Percentiles rank a stretch among this genome's conserved stretches.
Conservation (phyloP, 108 stramenopile species). For the Conticribra weissflogii region DNA sequence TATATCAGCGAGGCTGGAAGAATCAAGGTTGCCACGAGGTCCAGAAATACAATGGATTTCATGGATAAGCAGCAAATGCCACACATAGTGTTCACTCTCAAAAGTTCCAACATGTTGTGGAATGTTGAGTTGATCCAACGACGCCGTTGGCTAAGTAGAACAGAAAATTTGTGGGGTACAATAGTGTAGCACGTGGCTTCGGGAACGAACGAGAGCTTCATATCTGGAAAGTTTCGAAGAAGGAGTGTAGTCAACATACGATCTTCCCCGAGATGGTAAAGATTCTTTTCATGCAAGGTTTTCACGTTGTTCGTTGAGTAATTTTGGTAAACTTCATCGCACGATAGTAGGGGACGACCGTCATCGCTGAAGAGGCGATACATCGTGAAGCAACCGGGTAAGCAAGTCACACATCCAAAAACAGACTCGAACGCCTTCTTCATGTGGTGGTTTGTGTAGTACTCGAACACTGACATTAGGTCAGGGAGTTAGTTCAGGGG, state of each 20-base stretch:
- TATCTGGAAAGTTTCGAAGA: constrained; percentile 43
- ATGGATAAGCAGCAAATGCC: constrained; percentile 55
- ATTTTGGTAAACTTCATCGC: constrained; percentile 47
- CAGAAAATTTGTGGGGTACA: constrained; percentile 49
- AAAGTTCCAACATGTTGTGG: constrained; percentile 53
- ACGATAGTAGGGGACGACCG: constrained; percentile 50
- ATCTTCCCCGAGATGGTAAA: constrained; percentile 56
- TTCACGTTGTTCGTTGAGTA: constrained; percentile 51
- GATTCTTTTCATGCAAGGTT: constrained; percentile 52
- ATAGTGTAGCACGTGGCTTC: constrained; percentile 53
- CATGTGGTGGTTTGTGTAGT: constrained; percentile 62
- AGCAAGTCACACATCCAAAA: constrained; percentile 66
- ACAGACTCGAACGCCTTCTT: constrained; percentile 67
- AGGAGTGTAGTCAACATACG: constrained; percentile 51
- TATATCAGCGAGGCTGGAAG: constrained; percentile 52
- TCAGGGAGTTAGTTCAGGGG: no score
- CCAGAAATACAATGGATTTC: constrained; percentile 50
- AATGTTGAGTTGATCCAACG: constrained; percentile 59
- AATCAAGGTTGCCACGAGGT: constrained; percentile 51
- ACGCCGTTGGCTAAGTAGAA: constrained; percentile 48
- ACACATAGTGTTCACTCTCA: constrained; percentile 54
- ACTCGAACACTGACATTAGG: constrained; percentile 70
- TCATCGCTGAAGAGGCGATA: constrained; percentile 57
- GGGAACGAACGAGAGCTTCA: constrained; percentile 45
- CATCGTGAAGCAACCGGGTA: constrained; percentile 71